A percentile compares a stretch with the other conserved stretches of the same genome.
Conservation (phyloP, 352 stramenopile genomes). For the Hyaloperonospora brassicae region DNA sequence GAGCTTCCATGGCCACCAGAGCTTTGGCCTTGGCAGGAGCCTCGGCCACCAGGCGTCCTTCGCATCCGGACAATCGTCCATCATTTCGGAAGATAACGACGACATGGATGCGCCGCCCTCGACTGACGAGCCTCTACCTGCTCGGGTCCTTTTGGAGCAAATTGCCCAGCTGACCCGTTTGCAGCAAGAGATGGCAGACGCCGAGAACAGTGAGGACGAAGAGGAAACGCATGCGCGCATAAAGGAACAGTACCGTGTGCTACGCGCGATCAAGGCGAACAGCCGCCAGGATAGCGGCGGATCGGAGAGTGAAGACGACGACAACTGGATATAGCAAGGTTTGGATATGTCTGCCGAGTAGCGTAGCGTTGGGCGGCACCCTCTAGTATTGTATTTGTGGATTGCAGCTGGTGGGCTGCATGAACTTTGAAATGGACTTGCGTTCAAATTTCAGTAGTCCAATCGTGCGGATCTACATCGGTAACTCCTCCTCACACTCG, state of each 20-base stretch:
- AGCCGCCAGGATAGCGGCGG: slow-evolving; percentile 8
- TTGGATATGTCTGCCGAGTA: slow-evolving; percentile 11
- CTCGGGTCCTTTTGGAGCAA: slow-evolving; percentile 35
- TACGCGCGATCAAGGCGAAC: slow-evolving; percentile 42
- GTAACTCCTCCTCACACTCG: too few relatives aligned
- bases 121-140: slow-evolving; percentile 35
- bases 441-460: too few relatives aligned
- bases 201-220: slow-evolving; percentile 37
- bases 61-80: slow-evolving; percentile 19
- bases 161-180: slow-evolving; percentile 48
- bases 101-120: slow-evolving; percentile 9
- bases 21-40: slow-evolving; percentile 3
- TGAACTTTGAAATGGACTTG: too few relatives aligned
- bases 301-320: slow-evolving; percentile 14
- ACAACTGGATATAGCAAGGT: slow-evolving; percentile 20
- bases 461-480: too few relatives aligned
- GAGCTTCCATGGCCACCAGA: slow-evolving; percentile 4
- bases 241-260: slow-evolving; percentile 49
- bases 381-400: too few relatives aligned
- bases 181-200: slow-evolving; percentile 41
- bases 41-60: slow-evolving; percentile 20
- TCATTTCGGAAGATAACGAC: slow-evolving; percentile 18
- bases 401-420: too few relatives aligned
- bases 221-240: slow-evolving; percentile 44
- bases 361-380: slow-evolving; percentile 3